Evolutionary conservation across 2,329 filamentous ascomycete species (phyloP).

Genomic region (Fusarium domesticum): DNA sequence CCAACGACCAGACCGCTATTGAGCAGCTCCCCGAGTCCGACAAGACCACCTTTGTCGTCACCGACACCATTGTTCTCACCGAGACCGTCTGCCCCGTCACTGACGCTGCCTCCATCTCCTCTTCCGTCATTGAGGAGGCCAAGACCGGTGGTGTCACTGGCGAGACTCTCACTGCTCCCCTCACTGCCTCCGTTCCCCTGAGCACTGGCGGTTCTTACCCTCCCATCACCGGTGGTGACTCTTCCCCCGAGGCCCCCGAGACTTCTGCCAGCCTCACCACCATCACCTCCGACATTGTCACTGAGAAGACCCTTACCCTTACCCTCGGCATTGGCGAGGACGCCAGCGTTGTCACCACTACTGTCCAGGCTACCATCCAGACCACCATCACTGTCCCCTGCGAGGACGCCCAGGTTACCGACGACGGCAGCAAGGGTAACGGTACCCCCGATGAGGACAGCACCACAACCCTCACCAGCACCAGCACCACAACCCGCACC

Average conservation of each 20-base stretch:
- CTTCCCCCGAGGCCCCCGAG: slow-evolving; percentile 3
- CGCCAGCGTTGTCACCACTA: slow-evolving; percentile 39
- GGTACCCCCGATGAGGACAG: slow-evolving; percentile 29
- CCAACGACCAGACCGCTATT: slow-evolving; percentile 32
- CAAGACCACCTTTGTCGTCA: slow-evolving; percentile 35
- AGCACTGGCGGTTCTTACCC: slow-evolving; percentile 38
- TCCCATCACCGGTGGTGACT: slow-evolving; percentile 14
- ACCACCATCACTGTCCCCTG: slow-evolving; percentile 36
- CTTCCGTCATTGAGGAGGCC: slow-evolving; percentile 37
- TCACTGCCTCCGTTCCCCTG: slow-evolving; percentile 21
- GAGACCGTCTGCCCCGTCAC: slow-evolving; percentile 46
- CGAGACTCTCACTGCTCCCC: slow-evolving; percentile 26
- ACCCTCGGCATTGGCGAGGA: slow-evolving; percentile 34
- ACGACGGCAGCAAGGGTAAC: slow-evolving; percentile 18
- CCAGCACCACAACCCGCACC: slow-evolving; percentile 40
- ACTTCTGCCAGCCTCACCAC: slow-evolving; percentile 24
- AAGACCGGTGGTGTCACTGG: slow-evolving; percentile 38
- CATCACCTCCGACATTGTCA: slow-evolving; percentile 30
- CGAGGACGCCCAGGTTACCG: slow-evolving; percentile 17
- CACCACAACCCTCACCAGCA: slow-evolving; percentile 38
- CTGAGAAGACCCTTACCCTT: slow-evolving; percentile 35
- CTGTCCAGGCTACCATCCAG: slow-evolving; percentile 43
- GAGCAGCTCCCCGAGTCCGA: slow-evolving; percentile 37
- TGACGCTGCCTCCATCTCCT: slow-evolving; percentile 41
- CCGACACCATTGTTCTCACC: slow-evolving; percentile 40